A percentile compares a stretch with the other conserved stretches of the same genome.
Conservation (phyloP, 1,139 yeast genomes). For the Diutina siamensis region DNA sequence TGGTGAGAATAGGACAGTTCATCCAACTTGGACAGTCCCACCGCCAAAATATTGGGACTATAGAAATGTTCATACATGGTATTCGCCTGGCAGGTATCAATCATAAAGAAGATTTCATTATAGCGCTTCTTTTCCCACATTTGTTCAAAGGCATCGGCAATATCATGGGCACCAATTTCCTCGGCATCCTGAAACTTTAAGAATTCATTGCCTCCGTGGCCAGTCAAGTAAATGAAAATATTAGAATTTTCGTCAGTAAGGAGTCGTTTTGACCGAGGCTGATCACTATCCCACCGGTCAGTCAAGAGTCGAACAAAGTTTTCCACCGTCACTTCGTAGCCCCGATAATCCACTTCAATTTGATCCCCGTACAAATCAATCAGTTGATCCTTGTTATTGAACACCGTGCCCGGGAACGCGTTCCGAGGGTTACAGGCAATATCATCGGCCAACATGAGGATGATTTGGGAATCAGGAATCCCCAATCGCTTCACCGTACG, state of each 20-base stretch:
- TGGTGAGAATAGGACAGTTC: slow-evolving; percentile 94
- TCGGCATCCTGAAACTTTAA: slow-evolving; percentile 97
- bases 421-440: slow-evolving; percentile 95
- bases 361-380: slow-evolving; percentile 88
- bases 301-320: slow-evolving; percentile 82
- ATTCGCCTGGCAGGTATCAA: slow-evolving; percentile 97
- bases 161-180: slow-evolving; percentile 88
- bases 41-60: slow-evolving; percentile 86
- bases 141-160: slow-evolving; percentile 95
- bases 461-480: slow-evolving; percentile 95
- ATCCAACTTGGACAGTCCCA: slow-evolving; percentile 83
- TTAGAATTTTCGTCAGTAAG: slow-evolving; percentile 90
- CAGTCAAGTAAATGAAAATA: slow-evolving; percentile 89
- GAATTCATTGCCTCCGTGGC: slow-evolving; percentile 98
- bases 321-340: slow-evolving; percentile 96
- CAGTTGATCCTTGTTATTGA: slow-evolving; percentile 89
- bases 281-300: slow-evolving; percentile 90
- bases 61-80: slow-evolving; percentile 91
- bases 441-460: slow-evolving; percentile 91
- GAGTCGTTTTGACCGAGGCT: slow-evolving; percentile 83
- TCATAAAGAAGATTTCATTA: slow-evolving; percentile 93
- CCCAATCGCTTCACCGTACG: slow-evolving; percentile 93
- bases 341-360: slow-evolving; percentile 93
- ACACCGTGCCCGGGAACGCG: slow-evolving; percentile 92
- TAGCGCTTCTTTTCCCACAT: slow-evolving; percentile 94